These are phyloP conservation scores for Dispira simplex DNA, from an alignment of 192 early-diverging fungal species.

Conservation along the genomic window DNA sequence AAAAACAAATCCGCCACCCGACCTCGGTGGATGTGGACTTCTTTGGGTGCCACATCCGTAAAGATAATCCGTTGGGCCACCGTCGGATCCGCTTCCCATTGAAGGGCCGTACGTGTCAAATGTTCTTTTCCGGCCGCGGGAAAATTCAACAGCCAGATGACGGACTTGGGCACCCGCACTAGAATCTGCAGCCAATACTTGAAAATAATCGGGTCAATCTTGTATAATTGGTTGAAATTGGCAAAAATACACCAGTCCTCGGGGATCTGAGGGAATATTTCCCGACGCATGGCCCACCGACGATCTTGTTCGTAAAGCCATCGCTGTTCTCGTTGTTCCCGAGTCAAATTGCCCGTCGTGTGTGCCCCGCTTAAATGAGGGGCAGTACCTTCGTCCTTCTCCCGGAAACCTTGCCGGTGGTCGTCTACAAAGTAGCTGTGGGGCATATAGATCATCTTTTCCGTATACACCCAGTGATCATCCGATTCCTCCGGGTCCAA, in stretches of 20 bases:
- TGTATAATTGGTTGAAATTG: conserved; percentile 95
- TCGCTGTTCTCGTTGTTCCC: conserved; percentile 22
- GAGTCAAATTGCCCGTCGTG: conserved; percentile 15
- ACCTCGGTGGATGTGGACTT: conserved; percentile 83
- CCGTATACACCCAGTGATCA: conserved; percentile 65
- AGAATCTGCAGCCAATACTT: conserved; percentile 73
- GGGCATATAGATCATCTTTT: conserved; percentile 85
- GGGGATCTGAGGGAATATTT: conserved; percentile 65
- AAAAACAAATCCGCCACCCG: conserved; percentile 83
- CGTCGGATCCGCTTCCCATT: conserved; percentile 47
- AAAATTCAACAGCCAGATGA: conserved; percentile 85
- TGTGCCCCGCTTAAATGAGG: conserved; percentile 28
- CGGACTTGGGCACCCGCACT: conserved; percentile 58
- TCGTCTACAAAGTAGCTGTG: conserved; percentile 91
- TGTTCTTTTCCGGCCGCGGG: conserved; percentile 75
- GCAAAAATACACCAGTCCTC: conserved; percentile 86
- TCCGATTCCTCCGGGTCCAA: conserved; percentile 33
- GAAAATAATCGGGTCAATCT: conserved; percentile 84
- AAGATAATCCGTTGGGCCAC: conserved; percentile 73
- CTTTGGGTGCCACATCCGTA: conserved; percentile 71
- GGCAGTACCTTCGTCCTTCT: conserved; percentile 26
- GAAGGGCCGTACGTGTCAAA: conserved; percentile 46
- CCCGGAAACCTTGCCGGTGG: conserved; percentile 81
- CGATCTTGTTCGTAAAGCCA: conserved; percentile 70
- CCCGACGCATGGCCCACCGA: conserved; percentile 69